Evolutionary conservation across 2,329 filamentous ascomycete species (phyloP).

Genomic region (Didymella arachidicola): DNA sequence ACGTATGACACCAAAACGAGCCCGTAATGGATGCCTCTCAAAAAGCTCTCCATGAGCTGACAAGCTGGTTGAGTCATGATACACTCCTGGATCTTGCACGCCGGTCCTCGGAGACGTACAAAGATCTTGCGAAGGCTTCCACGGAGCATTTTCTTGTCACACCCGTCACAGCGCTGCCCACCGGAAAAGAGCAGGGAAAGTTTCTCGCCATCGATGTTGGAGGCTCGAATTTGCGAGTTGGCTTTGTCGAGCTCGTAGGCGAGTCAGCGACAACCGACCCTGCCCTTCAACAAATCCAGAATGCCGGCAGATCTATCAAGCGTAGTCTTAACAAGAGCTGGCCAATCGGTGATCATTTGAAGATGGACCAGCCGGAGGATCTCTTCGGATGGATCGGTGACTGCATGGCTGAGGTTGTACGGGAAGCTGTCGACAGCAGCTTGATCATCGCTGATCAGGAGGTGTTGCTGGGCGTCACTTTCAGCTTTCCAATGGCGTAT

Average conservation of each 20-base stretch:
- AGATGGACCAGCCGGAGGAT: slow-evolving; percentile 75
- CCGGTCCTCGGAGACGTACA: slow-evolving; percentile 49
- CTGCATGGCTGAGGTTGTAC: slow-evolving; percentile 77
- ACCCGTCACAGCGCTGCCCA: slow-evolving; percentile 51
- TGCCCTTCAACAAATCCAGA: neutral
- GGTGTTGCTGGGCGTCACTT: slow-evolving; percentile 72
- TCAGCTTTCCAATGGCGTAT: slow-evolving; percentile 72
- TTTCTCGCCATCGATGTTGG: slow-evolving; percentile 60
- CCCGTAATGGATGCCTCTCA: slow-evolving; percentile 29
- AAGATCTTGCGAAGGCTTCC: slow-evolving; percentile 44
- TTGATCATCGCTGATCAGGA: slow-evolving; percentile 23
- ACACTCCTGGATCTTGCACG: slow-evolving; percentile 46
- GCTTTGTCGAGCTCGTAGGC: slow-evolving; percentile 68
- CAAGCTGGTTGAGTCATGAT: slow-evolving; percentile 42
- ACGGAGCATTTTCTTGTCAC: slow-evolving; percentile 52
- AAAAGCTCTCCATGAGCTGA: slow-evolving; percentile 40
- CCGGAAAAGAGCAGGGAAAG: slow-evolving; percentile 72
- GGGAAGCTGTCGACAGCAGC: slow-evolving; percentile 59
- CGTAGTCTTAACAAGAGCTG: slow-evolving; percentile 73
- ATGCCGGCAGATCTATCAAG: slow-evolving; percentile 55
- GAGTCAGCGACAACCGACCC: slow-evolving; percentile 27
- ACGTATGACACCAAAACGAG: slow-evolving; percentile 8
- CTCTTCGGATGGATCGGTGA: slow-evolving; percentile 83
- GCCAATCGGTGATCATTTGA: slow-evolving; percentile 76
- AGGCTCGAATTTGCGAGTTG: slow-evolving; percentile 73